Evolutionary conservation across 108 stramenopile species (phyloP), one percentile per base, ranked within the genome.

Genomic region (Pseudonitzschia delicatissima): DNA sequence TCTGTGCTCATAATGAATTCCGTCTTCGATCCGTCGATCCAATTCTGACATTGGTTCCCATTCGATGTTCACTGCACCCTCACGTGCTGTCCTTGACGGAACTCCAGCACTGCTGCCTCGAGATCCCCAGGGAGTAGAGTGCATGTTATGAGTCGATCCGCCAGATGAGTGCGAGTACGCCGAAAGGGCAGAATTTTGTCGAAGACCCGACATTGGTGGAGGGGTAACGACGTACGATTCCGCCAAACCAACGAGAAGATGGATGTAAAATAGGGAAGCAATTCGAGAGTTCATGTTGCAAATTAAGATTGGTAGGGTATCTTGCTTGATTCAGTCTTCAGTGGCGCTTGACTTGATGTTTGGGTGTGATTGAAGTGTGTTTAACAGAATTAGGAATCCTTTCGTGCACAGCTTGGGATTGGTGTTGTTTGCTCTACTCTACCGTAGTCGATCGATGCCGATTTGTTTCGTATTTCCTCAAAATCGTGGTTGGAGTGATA

Each of bases 1-100:
- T n/a, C 32, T 60, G 49, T 79, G 69, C 35, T 80, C 74, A 50
- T 80, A 80, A 59, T 72, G n/a, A 34, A 76, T 60, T 18, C 79
- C 79, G 31, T 80, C 75, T 51, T 80, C 74, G 60, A 80, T 68
- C 23, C 79, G 59, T 32, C 79, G 70, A 50, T 80, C 62, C 50
- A 80, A 50, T 25, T 80, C 75, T 0, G 64, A 48, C 57, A 80
- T 64, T 47, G 74, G 79, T 51, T 80, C 79, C 74, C 74, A 80
- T 44, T 80, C 79, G 12, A 72, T 65, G 45, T 72, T 68, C 45
- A 72, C 52, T 2, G 79, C 74, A 17, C 64, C 64, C 52, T 80
- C 79, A 44, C 62, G 27, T n/a, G 71, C 76, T 17, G 71, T 72
- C 37, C 67, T 67, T 17, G 75, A 76, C 34, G 75, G 72, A n/a